Evolutionary conservation across 2,329 filamentous ascomycete species (phyloP).

Genomic region (Alternaria conjuncta): DNA sequence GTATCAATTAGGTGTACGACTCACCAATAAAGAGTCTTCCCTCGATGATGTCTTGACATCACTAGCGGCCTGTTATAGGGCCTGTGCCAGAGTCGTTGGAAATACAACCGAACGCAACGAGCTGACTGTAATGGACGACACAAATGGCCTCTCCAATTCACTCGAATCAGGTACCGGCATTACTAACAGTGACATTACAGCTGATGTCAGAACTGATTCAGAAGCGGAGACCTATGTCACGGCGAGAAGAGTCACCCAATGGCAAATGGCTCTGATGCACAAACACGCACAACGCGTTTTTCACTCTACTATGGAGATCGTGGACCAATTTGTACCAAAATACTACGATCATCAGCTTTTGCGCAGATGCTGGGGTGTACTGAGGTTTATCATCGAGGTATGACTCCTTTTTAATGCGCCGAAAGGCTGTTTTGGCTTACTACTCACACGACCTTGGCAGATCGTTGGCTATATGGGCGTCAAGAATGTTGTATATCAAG

Average conservation of each 20-base stretch:
- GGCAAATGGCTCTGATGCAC: not conserved
- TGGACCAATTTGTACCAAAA: not conserved
- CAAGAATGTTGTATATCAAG: too few relatives aligned
- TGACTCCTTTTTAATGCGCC: too few relatives aligned
- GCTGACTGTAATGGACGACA: not conserved
- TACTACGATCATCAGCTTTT: not conserved
- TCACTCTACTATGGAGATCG: not conserved
- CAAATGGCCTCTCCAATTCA: not conserved
- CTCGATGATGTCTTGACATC: not conserved
- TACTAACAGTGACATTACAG: not conserved
- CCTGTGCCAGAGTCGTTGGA: not conserved
- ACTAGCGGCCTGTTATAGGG: not conserved
- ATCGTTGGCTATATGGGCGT: not conserved
- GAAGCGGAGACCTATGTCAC: not conserved
- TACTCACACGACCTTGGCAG: not conserved
- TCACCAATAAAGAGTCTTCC: not conserved
- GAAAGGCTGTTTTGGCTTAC: too few relatives aligned
- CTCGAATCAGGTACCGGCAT: not conserved
- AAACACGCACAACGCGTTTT: not conserved
- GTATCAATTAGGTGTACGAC: not conserved
- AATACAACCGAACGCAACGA: not conserved
- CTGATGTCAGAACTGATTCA: not conserved
- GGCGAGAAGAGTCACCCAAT: not conserved
- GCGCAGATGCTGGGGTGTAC: not conserved
- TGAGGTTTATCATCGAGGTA: not conserved